phyloP scores from a whole-genome alignment of 2,329 filamentous ascomycete species.

The Trichoderma breve region DNA sequence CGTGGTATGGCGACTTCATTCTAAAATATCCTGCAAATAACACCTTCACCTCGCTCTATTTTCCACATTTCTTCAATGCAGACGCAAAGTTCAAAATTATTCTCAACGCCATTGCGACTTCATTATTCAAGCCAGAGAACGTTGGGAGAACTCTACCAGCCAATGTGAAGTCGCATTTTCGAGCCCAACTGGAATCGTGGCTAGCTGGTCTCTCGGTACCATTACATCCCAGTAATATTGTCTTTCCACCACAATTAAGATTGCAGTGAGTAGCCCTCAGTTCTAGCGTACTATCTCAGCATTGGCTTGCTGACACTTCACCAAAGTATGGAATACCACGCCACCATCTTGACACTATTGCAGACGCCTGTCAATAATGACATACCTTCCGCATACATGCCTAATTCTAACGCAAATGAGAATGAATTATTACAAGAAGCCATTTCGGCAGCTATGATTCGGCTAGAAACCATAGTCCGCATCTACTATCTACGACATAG shows the following conservation, averaged over 20 bases:
- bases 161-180: constrained; percentile 20
- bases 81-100: constrained; percentile 29
- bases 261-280: constrained; percentile 29
- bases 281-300: not conserved
- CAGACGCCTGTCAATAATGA: not conserved
- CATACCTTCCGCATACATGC: not conserved
- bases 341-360: not conserved
- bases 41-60: constrained; percentile 23
- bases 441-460: constrained; percentile 24
- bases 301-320: not conserved
- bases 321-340: not conserved
- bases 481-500: constrained; percentile 37
- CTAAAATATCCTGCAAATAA: constrained; percentile 31
- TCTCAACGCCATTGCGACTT: constrained; percentile 28
- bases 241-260: constrained; percentile 32
- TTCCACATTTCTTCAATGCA: constrained; percentile 29
- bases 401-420: not conserved
- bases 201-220: constrained; percentile 23
- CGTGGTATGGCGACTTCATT: constrained; percentile 33
- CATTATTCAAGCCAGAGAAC: not conserved
- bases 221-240: constrained; percentile 25
- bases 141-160: constrained; percentile 15
- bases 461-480: constrained; percentile 33
- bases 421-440: not conserved
- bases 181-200: constrained; percentile 27